Evolutionary conservation across 768 basidiomycete genomes (phyloP).

Genomic region (Mycena crocata): DNA sequence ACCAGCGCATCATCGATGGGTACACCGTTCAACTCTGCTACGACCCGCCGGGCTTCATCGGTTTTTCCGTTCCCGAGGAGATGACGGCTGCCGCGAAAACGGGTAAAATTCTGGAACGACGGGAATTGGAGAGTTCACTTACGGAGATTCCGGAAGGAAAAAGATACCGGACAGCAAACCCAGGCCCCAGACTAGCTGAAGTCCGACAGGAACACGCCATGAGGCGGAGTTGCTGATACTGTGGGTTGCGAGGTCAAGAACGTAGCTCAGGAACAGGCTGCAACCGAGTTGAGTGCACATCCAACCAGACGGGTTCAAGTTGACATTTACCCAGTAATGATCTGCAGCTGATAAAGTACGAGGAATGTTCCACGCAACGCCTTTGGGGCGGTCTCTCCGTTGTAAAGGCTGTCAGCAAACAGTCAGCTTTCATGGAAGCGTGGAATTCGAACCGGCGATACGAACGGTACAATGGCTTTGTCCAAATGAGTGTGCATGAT

Average conservation of each 20-base stretch:
- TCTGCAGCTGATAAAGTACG: constrained; percentile 82
- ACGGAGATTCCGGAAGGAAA: constrained; percentile 86
- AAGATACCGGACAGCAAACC: constrained; percentile 76
- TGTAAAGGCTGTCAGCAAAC: constrained; percentile 64
- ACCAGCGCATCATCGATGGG: constrained; percentile 69
- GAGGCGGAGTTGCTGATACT: constrained; percentile 66
- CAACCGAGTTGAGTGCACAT: not conserved
- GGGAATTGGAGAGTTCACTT: constrained; percentile 40
- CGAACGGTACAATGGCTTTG: constrained; percentile 63
- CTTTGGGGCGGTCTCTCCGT: constrained; percentile 84
- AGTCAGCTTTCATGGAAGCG: constrained; percentile 36
- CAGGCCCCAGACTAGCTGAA: constrained; percentile 78
- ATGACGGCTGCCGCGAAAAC: constrained; percentile 61
- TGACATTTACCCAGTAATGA: constrained; percentile 72
- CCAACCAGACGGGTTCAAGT: not conserved
- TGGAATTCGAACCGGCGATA: constrained; percentile 11
- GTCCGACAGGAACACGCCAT: constrained; percentile 81
- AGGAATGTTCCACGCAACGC: constrained; percentile 76
- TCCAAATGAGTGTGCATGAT: constrained; percentile 6
- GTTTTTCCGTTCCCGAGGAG: constrained; percentile 68
- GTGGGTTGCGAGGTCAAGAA: constrained; percentile 78
- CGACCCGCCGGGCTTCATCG: constrained; percentile 68
- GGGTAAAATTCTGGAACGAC: not conserved
- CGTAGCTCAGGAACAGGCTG: constrained; percentile 80
- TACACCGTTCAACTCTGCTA: constrained; percentile 76